Evolutionary conservation across 2,329 filamentous ascomycete species (phyloP), one percentile per base, ranked within the genome.

Genomic region (Annulohypoxylon truncatum): DNA sequence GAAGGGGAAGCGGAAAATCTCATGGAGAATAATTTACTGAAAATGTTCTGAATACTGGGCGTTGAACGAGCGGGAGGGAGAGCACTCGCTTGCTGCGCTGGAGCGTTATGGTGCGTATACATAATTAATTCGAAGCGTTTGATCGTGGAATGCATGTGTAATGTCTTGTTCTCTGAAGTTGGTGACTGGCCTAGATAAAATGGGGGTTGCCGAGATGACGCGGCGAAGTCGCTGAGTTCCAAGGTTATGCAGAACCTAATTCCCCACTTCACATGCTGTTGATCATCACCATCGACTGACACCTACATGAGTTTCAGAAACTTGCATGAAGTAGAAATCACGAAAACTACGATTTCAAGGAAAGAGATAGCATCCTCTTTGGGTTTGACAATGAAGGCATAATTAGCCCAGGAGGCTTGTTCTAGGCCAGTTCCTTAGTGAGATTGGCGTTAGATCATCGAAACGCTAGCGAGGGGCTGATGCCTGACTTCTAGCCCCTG

Each of bases 21-120:
- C 31, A 56, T 31, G 56, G 46, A 59, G 26, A 64, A 61, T 62
- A 64, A 65, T 69, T 62, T 55, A 33, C 54, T 50, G 10, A 48
- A 48, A 42, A 61, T 52, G 44, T 67, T 64, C 42, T 55, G 67
- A 48, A 69, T 69, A 64, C 50, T 26, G 44, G 54, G 40, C 28
- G 52, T 48, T 44, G 24, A 55, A 55, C 9, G 29, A 50, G 38
- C 35, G 24, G 15, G 28, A 35, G 50, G 54, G 10, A 44, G 44
- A 38, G 35, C 13, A 20, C 42, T 40, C 15, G 10, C 26, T 46
- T 56, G 31, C 40, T 58, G 60, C 46, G 40, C 20, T 29, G 22
- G 20, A 44, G 38, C 47, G 56, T 28, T 10, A 55, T 3, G 12
- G 61, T 56, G 47, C 29, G 51, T 28, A 54, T 6, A 31, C 29